Evolutionary conservation across 495 filamentous ascomycete genomes (phyloP).

Genomic region (Daldinia decipiens): DNA sequence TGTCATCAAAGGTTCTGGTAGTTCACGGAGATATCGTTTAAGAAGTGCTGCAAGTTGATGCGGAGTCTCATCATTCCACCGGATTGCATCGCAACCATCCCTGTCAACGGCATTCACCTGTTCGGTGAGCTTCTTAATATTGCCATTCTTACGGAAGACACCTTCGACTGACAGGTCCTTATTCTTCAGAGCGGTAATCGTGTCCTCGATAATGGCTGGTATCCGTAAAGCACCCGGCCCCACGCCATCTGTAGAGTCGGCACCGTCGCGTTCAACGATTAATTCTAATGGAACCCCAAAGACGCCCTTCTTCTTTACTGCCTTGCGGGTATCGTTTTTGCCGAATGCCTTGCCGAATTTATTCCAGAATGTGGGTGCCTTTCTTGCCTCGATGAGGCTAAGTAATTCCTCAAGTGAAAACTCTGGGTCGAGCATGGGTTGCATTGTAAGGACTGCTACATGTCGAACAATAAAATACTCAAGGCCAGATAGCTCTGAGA

Average conservation of each 20-base stretch:
- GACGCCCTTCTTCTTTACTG: slow-evolving; percentile 87
- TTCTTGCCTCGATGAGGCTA: slow-evolving; percentile 90
- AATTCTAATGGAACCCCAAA: slow-evolving; percentile 89
- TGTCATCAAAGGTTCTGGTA: slow-evolving; percentile 94
- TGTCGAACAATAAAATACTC: slow-evolving; percentile 98
- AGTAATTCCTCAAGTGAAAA: slow-evolving; percentile 96
- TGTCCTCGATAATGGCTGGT: slow-evolving; percentile 89
- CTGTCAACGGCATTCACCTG: slow-evolving; percentile 83
- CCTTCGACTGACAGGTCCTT: slow-evolving; percentile 99
- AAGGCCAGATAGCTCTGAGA: slow-evolving; percentile 93
- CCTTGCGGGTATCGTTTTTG: slow-evolving; percentile 80
- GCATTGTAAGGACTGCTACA: slow-evolving; percentile 94
- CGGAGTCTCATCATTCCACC: slow-evolving; percentile 83
- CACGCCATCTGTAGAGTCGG: slow-evolving; percentile 94
- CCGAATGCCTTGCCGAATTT: slow-evolving; percentile 95
- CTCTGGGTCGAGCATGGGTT: slow-evolving; percentile 86
- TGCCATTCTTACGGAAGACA: slow-evolving; percentile 99
- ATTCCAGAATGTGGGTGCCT: slow-evolving; percentile 90
- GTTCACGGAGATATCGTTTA: slow-evolving; percentile 93
- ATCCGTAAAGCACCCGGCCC: slow-evolving; percentile 90
- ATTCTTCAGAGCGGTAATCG: slow-evolving; percentile 90
- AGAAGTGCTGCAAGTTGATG: slow-evolving; percentile 94
- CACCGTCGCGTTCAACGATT: slow-evolving; percentile 91
- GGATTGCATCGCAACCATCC: slow-evolving; percentile 81
- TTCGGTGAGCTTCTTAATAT: slow-evolving; percentile 89